A percentile compares a stretch with the other conserved stretches of the same genome.
Evolutionary conservation across 371 early-diverging fungal genomes (phyloP).

Genomic region (Amoeboaphelidium protococcarum): DNA sequence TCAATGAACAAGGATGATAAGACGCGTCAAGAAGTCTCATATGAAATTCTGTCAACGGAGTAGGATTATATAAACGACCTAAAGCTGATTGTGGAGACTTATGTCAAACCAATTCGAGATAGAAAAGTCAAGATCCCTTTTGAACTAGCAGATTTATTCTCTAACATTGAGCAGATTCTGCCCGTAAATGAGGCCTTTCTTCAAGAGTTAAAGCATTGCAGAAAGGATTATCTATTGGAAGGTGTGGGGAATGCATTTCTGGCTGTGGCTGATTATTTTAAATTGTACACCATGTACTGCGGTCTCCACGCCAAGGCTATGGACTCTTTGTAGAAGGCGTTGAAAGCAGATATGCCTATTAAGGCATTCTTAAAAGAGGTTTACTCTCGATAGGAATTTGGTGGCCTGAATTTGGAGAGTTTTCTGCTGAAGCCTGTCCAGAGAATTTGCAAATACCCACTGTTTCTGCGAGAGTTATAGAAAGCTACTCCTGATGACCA

Average conservation of each 20-base stretch:
- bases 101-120: not conserved
- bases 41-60: not conserved
- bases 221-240: not conserved
- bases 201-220: not conserved
- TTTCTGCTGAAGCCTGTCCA: not conserved
- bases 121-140: not conserved
- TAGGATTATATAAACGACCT: not conserved
- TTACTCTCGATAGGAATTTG: not conserved
- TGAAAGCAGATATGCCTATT: not conserved
- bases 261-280: not conserved
- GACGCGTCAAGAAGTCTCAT: not conserved
- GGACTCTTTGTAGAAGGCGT: not conserved
- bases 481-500: not conserved
- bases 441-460: not conserved
- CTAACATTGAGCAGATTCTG: not conserved
- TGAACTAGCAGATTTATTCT: not conserved
- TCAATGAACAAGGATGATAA: not conserved
- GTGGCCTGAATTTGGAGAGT: not conserved
- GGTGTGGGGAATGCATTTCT: not conserved
- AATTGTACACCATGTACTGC: not conserved
- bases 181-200: not conserved
- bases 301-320: not conserved
- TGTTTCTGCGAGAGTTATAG: not conserved
- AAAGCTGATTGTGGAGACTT: not conserved
- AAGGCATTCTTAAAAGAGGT: not conserved